Percentiles rank a stretch among this genome's conserved stretches.
phyloP scores from a whole-genome alignment of 805 yeast genomes.

The Saturnispora silvae region DNA sequence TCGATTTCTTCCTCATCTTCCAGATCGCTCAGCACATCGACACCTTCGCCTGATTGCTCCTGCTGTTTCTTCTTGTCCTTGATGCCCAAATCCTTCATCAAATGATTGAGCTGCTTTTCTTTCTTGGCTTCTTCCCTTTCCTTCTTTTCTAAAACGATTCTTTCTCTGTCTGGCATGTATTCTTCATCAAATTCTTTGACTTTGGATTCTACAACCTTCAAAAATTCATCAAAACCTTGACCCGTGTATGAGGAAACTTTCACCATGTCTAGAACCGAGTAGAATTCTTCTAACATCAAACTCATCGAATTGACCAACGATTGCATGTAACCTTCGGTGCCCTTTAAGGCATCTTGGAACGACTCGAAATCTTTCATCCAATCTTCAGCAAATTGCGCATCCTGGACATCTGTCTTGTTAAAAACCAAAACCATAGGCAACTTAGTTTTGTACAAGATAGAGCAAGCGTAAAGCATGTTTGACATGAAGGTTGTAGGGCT shows the following conservation, averaged over 20 bases:
- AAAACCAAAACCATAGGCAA: conserved; percentile 94
- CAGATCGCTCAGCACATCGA: conserved; percentile 42
- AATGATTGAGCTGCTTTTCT: conserved; percentile 54
- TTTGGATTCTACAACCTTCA: conserved; percentile 75
- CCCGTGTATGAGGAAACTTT: conserved; percentile 93
- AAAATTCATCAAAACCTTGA: conserved; percentile 83
- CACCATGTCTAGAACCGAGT: conserved; percentile 83
- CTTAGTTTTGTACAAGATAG: conserved; percentile 89
- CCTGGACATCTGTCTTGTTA: conserved; percentile 84
- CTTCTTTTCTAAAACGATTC: conserved; percentile 64
- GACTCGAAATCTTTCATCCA: conserved; percentile 97
- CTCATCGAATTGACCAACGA: conserved; percentile 92
- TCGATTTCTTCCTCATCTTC: conserved; percentile 30
- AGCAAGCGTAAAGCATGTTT: conserved; percentile 96
- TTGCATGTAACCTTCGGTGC: conserved; percentile 84
- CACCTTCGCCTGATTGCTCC: conserved; percentile 19
- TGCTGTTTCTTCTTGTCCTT: conserved; percentile 24
- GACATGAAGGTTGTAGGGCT: conserved; percentile 97
- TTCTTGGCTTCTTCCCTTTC: conserved; percentile 64
- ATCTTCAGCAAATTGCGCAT: conserved; percentile 78
- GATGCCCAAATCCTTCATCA: conserved; percentile 83
- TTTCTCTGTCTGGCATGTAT: conserved; percentile 79
- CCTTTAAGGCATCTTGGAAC: conserved; percentile 69
- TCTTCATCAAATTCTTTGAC: conserved; percentile 78
- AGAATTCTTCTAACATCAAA: conserved; percentile 90